A percentile compares a stretch with the other conserved stretches of the same genome.
Conservation (phyloP, 2,329 filamentous ascomycete genomes). For the Tetracladium maxilliforme region DNA sequence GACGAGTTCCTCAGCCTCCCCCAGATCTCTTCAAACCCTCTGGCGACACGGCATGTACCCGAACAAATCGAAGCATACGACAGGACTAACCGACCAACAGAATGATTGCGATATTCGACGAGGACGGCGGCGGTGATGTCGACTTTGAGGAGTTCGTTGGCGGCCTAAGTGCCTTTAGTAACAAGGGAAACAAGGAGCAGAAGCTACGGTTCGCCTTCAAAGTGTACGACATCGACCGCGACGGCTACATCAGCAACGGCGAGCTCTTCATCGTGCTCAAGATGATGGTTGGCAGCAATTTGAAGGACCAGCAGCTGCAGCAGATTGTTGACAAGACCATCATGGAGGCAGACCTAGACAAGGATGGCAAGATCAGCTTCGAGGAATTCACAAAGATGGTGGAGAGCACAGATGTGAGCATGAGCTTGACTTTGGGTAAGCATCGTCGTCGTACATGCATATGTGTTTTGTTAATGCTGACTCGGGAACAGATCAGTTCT, state of each 20-base stretch:
- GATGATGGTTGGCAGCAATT: constrained; percentile 99
- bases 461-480: no score
- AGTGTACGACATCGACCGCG: constrained; percentile 97
- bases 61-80: constrained; percentile 1
- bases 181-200: constrained; percentile 98
- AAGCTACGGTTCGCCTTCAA: constrained; percentile 97
- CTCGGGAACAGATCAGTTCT: no score
- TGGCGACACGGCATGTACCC: constrained; percentile 63
- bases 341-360: constrained; percentile 95
- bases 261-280: constrained; percentile 98
- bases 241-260: constrained; percentile 97
- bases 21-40: constrained; percentile 93
- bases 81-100: constrained; percentile 23
- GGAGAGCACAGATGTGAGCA: constrained; percentile 73
- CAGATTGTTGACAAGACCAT: constrained; percentile 99
- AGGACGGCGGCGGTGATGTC: constrained; percentile 93
- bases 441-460: constrained; percentile 7
- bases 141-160: constrained; percentile 99
- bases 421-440: constrained; percentile 60
- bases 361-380: constrained; percentile 96
- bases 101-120: constrained; percentile 99
- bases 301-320: constrained; percentile 97
- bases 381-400: constrained; percentile 99
- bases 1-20: constrained; percentile 96
- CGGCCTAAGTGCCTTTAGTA: constrained; percentile 86